Percentiles rank a stretch among this genome's conserved stretches.
Conservation (phyloP, 176 grass and related monocot genomes). For the Carex pumila region DNA sequence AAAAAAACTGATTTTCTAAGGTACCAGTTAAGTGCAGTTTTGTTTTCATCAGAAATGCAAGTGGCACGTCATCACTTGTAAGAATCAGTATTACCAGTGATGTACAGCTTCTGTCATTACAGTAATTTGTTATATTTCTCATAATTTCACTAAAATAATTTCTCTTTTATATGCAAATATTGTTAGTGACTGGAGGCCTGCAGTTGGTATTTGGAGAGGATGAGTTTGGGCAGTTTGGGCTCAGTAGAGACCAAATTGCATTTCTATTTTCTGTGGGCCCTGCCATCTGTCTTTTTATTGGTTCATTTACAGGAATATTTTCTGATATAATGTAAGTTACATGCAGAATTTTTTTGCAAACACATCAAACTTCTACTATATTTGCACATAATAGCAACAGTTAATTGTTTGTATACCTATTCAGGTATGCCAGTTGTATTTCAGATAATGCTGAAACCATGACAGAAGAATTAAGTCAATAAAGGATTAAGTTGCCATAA, state of each 20-base stretch:
- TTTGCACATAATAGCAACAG: background rate
- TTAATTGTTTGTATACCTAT: background rate
- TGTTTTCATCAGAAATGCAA: background rate
- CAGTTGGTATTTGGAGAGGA: conserved; percentile 70
- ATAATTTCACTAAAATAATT: background rate
- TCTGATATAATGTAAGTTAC: conserved; percentile 66
- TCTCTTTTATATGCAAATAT: background rate
- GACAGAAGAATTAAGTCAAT: conserved; percentile 7
- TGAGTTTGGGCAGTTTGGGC: conserved; percentile 50
- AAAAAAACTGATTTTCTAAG: background rate
- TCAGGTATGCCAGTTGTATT: background rate
- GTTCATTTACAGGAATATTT: conserved; percentile 55
- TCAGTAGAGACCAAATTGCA: conserved; percentile 58
- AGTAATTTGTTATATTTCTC: background rate
- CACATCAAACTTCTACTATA: background rate
- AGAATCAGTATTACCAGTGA: background rate
- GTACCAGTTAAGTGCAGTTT: background rate
- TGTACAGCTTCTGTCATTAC: background rate
- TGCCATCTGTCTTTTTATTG: conserved; percentile 36
- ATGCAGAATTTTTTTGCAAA: background rate
- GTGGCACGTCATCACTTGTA: background rate
- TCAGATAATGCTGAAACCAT: background rate
- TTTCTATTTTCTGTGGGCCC: conserved; percentile 32
- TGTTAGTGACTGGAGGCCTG: conserved; percentile 60
- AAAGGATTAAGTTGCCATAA: background rate